Evolutionary conservation across 768 basidiomycete species (phyloP), one percentile per base, ranked within the genome.

Genomic region (Collybia sp.): DNA sequence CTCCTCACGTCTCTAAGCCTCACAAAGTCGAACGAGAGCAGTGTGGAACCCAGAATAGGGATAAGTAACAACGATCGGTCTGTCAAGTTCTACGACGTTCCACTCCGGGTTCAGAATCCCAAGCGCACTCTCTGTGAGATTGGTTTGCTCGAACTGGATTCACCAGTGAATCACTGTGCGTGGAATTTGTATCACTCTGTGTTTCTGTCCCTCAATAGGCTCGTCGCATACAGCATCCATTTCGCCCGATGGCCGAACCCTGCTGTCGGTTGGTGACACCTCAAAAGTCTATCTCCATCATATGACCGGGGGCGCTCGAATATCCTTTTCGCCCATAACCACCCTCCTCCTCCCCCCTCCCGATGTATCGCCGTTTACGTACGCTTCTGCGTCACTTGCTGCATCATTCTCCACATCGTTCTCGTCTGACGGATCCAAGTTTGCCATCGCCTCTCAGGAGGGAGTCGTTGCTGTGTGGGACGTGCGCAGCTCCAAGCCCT

Each of bases 191-290:
- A 39, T 19, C 48, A 18, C 34, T 17, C 18, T 30, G 40, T 39
- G 25, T 48, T 44, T 12, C 19, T 52, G 11, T 42, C 34, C 43
- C 38, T 48, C n/a, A 51, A 35, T 47, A 53, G 41, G 52, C 35
- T 46, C 35, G 34, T 15, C 8, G 25, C 25, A 4, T 50, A 44
- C 54, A 94, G 91, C 89, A 3, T 93, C 93, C 8, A 78, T 97
- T 54, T 93, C 92, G 0, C 92, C 91, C 0, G 90, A 95, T 56
- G 87, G 92, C 1, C 78, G 80, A 38, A 92, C 85, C 0, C 75
- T 97, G 12, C 78, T 96, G 1, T 91, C 86, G 2, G 93, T 94
- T 0, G 93, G 94, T 17, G 93, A 97, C 60, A 93, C 92, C 9
- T 80, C 83, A 37, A 84, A 90, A 47, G 83, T 94, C 10, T 87